Evolutionary conservation across 2,329 filamentous ascomycete genomes (phyloP).

Genomic region (Colletotrichum ledebouriae): DNA sequence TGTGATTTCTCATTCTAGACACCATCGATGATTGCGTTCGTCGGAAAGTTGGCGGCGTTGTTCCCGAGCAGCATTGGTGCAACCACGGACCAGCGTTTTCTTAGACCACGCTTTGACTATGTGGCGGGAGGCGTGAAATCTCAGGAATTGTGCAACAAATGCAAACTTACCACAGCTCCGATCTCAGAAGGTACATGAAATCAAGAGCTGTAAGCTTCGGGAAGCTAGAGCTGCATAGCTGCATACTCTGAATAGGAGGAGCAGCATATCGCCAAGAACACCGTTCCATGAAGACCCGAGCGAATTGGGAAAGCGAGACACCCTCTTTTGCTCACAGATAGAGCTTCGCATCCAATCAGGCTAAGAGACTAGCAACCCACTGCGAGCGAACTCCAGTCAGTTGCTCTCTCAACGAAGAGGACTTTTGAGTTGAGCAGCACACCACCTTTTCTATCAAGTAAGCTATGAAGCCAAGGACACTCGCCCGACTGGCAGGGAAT

Average conservation of each 20-base stretch:
- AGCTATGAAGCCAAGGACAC: background rate
- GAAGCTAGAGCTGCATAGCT: background rate
- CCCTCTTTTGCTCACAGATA: background rate
- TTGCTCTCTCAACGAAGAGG: background rate
- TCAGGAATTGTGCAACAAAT: background rate
- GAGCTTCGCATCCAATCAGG: background rate
- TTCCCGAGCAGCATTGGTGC: too few species aligned
- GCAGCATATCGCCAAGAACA: conserved; percentile 15
- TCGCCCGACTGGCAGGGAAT: background rate
- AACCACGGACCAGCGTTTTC: too few species aligned
- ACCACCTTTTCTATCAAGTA: conserved; percentile 6
- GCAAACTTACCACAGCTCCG: background rate
- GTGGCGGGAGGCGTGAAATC: too few species aligned
- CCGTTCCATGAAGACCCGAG: conserved; percentile 16
- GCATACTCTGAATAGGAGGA: background rate
- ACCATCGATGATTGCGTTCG: too few species aligned
- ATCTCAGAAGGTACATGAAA: too few species aligned
- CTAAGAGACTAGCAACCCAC: conserved; percentile 4
- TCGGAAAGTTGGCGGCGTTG: too few species aligned
- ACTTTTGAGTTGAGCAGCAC: conserved; percentile 29
- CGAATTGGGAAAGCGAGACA: background rate
- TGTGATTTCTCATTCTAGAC: too few species aligned
- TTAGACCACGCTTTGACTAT: too few species aligned
- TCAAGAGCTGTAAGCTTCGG: background rate
- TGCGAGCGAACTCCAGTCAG: background rate